Evolutionary conservation across 495 filamentous ascomycete genomes (phyloP), one percentile per base, ranked within the genome.

Genomic region (Sordaria brevicollis): DNA sequence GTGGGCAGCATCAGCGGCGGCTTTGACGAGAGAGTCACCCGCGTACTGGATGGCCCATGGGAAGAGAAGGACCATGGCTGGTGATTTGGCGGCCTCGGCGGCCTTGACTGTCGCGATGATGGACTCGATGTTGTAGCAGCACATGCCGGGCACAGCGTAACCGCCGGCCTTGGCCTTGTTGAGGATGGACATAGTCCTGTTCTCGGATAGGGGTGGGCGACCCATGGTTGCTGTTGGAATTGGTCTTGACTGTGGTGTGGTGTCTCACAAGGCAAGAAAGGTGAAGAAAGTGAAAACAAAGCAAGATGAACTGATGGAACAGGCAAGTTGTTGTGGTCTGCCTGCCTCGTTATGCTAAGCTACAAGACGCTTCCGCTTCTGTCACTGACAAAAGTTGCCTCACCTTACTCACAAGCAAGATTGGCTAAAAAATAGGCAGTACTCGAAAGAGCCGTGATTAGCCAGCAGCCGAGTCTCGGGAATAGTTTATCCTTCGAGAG

Each of bases 81-180:
- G 90, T 0, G 91, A 92, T 68, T 82, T 81, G 66, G 91, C 90
- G 35, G 86, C 83, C 80, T 93, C 90, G 68, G 92, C 92, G 5
- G 92, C 92, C 73, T 86, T 87, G 68, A 96, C 89, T 1, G 89
- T 89, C 31, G 91, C 92, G 65, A 93, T 86, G 79, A 94, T 91
- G 74, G 88, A 89, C 82, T 94, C 91, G 76, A 93, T 85, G 83
- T 94, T 94, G 87, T 96, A 96, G 84, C 87, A 90, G 82, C 89
- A 92, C 87, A 92, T 91, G 71, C 87, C 90, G 2, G 90, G 87
- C 21, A 93, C 84, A 73, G 85, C 91, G 80, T 92, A 93, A 31
- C 88, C 83, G 74, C 86, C 85, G 17, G 82, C 78, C 68, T 85
- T 83, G 69, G 91, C 91, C 68, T 86, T 86, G 79, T 89, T 85